Percentiles rank a stretch among this genome's conserved stretches.
Evolutionary conservation across 495 filamentous ascomycete genomes (phyloP).

Genomic region (Penicillium waksmanii): DNA sequence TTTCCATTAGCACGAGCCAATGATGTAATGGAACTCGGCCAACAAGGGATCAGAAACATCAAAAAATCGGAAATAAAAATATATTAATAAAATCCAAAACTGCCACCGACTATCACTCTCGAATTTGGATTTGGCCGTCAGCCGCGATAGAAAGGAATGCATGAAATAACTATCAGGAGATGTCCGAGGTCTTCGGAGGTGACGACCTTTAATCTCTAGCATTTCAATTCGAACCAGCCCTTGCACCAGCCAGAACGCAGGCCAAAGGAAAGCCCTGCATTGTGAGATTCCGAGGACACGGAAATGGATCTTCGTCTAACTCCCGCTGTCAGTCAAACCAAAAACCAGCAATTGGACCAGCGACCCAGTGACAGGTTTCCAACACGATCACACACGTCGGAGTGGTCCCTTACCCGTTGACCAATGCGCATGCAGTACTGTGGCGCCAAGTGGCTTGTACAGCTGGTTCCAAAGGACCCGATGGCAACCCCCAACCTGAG

Average conservation of each 20-base stretch:
- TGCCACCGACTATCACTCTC: background rate
- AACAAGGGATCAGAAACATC: background rate
- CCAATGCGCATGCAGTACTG: constrained; percentile 25
- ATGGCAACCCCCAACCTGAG: constrained; percentile 20
- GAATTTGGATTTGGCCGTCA: background rate
- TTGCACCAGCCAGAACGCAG: constrained; percentile 17
- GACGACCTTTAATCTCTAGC: background rate
- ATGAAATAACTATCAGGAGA: background rate
- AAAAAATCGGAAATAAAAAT: background rate
- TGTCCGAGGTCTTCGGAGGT: background rate
- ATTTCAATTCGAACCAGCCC: constrained; percentile 17
- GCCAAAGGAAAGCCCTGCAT: constrained; percentile 24
- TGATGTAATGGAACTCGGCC: constrained; percentile 15
- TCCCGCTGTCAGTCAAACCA: constrained; percentile 30
- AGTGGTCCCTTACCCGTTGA: constrained; percentile 12
- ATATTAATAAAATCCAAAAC: background rate
- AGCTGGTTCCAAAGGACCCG: constrained; percentile 18
- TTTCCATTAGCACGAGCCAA: constrained; percentile 1
- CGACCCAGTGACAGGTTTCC: constrained; percentile 18
- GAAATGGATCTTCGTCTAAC: constrained; percentile 25
- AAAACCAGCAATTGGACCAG: constrained; percentile 16
- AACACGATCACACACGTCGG: constrained; percentile 11
- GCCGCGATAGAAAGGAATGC: background rate
- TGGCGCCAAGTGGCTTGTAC: constrained; percentile 26
- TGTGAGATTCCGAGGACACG: constrained; percentile 18